phyloP scores from a whole-genome alignment of 2,329 filamentous ascomycete genomes.

The Moelleriella libera region DNA sequence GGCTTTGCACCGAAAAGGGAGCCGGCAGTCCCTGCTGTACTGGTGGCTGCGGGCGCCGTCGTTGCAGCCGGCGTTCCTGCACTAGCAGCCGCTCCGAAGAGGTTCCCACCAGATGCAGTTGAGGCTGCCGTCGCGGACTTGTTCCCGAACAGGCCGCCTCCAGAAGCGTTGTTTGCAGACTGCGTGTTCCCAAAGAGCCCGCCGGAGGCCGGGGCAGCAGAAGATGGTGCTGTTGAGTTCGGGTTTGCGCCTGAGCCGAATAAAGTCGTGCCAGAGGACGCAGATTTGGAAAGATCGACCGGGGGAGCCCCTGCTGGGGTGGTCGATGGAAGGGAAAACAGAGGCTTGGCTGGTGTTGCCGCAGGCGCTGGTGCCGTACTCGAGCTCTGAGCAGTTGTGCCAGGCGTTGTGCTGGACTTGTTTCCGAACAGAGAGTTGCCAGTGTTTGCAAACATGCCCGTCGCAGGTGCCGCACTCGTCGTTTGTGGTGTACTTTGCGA shows the following conservation, averaged over 20 bases:
- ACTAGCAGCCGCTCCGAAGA: slow-evolving; percentile 12
- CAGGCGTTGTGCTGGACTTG: slow-evolving; percentile 3
- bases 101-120: slow-evolving; percentile 7
- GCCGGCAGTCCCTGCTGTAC: slow-evolving; percentile 8
- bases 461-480: slow-evolving; percentile 5
- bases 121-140: slow-evolving; percentile 11
- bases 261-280: slow-evolving; percentile 8
- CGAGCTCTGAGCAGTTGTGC: neutral
- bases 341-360: slow-evolving; percentile 11
- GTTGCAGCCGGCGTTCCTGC: slow-evolving; percentile 7
- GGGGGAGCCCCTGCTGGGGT: slow-evolving; percentile 43
- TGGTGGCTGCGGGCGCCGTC: slow-evolving; percentile 11
- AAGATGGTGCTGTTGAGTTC: slow-evolving; percentile 5
- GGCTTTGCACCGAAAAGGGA: slow-evolving; percentile 28
- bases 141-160: slow-evolving; percentile 6
- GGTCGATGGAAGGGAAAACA: slow-evolving; percentile 4
- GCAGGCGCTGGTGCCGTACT: slow-evolving; percentile 8
- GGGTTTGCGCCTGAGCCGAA: slow-evolving; percentile 13
- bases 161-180: slow-evolving; percentile 12
- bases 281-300: slow-evolving; percentile 17
- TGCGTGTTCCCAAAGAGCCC: slow-evolving; percentile 15
- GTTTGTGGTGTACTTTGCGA: slow-evolving; percentile 10
- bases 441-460: slow-evolving; percentile 15
- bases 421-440: slow-evolving; percentile 16
- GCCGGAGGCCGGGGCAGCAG: slow-evolving; percentile 8